Percentiles rank a stretch among this genome's conserved stretches.
Evolutionary conservation across 108 stramenopile genomes (phyloP).

Genomic region (Cyclotella sp.): DNA sequence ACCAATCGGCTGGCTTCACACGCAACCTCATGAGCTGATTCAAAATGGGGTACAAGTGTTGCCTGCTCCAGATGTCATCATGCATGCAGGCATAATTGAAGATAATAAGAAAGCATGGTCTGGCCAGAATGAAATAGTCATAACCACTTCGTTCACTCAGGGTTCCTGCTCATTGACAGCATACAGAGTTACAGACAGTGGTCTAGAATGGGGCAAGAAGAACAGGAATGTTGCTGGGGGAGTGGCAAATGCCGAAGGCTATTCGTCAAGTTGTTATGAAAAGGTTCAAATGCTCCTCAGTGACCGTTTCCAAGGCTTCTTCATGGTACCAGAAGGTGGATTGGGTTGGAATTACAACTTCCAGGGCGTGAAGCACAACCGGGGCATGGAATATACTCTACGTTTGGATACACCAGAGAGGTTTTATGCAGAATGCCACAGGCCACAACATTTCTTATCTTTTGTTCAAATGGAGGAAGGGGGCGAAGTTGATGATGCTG

Average conservation of each 20-base stretch:
- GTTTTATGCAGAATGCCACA: constrained; percentile 96
- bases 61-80: constrained; percentile 92
- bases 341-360: constrained; percentile 99
- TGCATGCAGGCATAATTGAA: constrained; percentile 87
- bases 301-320: constrained; percentile 98
- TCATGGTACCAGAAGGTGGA: constrained; percentile 95
- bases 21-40: constrained; percentile 97
- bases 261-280: constrained; percentile 94
- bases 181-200: constrained; percentile 92
- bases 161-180: constrained; percentile 98
- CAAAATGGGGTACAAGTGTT: constrained; percentile 92
- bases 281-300: constrained; percentile 98
- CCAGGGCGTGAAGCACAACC: constrained; percentile 96
- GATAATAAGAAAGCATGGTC: constrained; percentile 90
- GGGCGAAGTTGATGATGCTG: constrained; percentile 85
- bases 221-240: constrained; percentile 90
- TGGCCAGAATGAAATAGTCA: constrained; percentile 92
- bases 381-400: constrained; percentile 91
- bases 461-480: constrained; percentile 96
- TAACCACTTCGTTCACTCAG: constrained; percentile 98
- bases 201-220: constrained; percentile 96
- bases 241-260: constrained; percentile 91
- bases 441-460: constrained; percentile 98
- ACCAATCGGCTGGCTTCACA: constrained; percentile 99
- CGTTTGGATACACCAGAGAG: constrained; percentile 89